phyloP scores from a whole-genome alignment of 768 basidiomycete genomes.

The Kwoniella dendrophila region DNA sequence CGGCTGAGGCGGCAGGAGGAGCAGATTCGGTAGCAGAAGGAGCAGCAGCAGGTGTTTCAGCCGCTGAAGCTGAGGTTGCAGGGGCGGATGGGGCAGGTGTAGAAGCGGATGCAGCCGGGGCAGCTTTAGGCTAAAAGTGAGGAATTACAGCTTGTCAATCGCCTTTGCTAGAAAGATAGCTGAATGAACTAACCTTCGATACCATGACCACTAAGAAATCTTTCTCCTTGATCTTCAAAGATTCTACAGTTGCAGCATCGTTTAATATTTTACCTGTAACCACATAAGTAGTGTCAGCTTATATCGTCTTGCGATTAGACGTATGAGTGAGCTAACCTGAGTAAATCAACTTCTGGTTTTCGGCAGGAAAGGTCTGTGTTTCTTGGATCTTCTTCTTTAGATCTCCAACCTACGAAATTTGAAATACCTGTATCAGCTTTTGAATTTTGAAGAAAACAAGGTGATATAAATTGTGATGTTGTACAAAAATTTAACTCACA shows the following conservation, averaged over 20 bases:
- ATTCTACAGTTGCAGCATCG: conserved; percentile 83
- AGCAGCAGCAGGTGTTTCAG: conserved; percentile 50
- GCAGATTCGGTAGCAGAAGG: conserved; percentile 56
- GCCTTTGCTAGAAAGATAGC: background rate
- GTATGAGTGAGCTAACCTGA: conserved; percentile 64
- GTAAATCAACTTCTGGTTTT: conserved; percentile 89
- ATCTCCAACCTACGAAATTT: conserved; percentile 61
- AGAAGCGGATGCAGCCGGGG: too few species aligned
- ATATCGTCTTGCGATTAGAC: background rate
- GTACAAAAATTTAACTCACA: conserved; percentile 39
- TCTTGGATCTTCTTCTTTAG: conserved; percentile 83
- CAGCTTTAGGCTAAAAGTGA: too few species aligned
- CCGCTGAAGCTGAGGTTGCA: conserved; percentile 49
- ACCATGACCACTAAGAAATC: conserved; percentile 99
- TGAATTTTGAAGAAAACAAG: background rate
- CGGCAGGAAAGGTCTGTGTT: conserved; percentile 71
- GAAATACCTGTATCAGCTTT: background rate
- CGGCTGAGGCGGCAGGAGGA: conserved; percentile 29
- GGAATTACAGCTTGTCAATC: background rate
- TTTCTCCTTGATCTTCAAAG: conserved; percentile 93
- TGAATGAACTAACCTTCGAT: conserved; percentile 69
- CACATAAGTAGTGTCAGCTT: conserved; percentile 7
- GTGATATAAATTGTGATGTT: background rate
- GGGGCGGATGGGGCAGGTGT: conserved; percentile 54
- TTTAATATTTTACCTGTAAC: conserved; percentile 80